Evolutionary conservation across 192 early-diverging fungal genomes (phyloP).

Genomic region (Backusella australiensis): DNA sequence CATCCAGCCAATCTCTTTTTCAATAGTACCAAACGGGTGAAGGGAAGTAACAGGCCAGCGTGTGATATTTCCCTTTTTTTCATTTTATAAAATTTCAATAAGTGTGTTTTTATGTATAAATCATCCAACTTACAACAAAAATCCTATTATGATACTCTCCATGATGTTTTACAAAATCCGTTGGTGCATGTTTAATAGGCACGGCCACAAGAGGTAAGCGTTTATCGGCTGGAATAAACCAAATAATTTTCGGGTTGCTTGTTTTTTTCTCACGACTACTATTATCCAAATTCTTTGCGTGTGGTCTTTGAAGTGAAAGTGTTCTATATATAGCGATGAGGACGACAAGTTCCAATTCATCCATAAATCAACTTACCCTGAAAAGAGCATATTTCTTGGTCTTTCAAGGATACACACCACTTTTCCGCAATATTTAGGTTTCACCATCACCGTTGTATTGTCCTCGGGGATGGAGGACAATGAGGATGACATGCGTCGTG

Average conservation of each 20-base stretch:
- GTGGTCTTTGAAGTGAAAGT: constrained; percentile 6
- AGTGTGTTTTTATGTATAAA: too few species aligned
- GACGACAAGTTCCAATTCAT: not conserved
- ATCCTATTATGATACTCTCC: constrained; percentile 50
- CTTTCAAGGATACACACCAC: constrained; percentile 52
- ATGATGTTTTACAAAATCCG: constrained; percentile 65
- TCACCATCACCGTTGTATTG: constrained; percentile 29
- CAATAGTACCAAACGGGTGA: constrained; percentile 69
- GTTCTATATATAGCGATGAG: constrained; percentile 5
- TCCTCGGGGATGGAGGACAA: constrained; percentile 46
- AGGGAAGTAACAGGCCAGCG: constrained; percentile 63
- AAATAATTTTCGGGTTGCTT: constrained; percentile 51
- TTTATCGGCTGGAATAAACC: constrained; percentile 80
- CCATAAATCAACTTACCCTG: constrained; percentile 32
- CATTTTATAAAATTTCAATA: not conserved
- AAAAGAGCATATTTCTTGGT: constrained; percentile 42
- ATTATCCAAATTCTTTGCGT: not conserved
- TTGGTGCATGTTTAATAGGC: constrained; percentile 63
- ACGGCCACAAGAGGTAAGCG: constrained; percentile 70
- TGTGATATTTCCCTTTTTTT: constrained; percentile 46
- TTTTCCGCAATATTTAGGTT: constrained; percentile 50
- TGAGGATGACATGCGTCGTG: constrained; percentile 32
- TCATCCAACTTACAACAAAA: constrained; percentile 36
- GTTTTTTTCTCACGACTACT: constrained; percentile 36
- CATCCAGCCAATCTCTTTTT: constrained; percentile 69